Conservation (phyloP, 306 rosid species). For the Medicago ruthenica region DNA sequence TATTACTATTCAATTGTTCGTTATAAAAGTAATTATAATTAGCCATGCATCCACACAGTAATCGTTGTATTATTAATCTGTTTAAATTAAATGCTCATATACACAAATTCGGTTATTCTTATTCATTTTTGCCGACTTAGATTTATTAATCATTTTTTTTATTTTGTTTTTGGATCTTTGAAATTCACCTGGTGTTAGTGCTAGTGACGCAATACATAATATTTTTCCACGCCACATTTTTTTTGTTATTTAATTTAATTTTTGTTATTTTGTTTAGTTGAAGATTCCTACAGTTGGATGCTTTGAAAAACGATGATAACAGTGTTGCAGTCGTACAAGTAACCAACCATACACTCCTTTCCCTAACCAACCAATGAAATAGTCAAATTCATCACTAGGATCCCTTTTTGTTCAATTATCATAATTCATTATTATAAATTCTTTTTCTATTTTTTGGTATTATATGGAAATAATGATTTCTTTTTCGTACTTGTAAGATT, state of each 20-base stretch:
- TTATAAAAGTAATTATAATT: neutral
- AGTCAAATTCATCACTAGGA: conserved; percentile 31
- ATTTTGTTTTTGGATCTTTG: conserved; percentile 33
- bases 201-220: neutral
- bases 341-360: neutral
- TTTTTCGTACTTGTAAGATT: too few species aligned
- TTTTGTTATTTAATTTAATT: neutral
- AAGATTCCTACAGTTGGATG: neutral
- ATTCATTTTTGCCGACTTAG: neutral
- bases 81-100: neutral
- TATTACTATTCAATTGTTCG: too few species aligned
- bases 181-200: neutral
- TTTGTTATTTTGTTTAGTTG: neutral
- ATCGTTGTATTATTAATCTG: neutral
- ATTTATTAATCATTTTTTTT: conserved; percentile 28
- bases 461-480: neutral
- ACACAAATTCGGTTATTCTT: neutral
- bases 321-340: conserved; percentile 36
- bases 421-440: neutral
- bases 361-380: conserved; percentile 24
- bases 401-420: neutral
- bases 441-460: neutral
- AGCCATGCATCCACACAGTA: neutral
- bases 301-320: conserved; percentile 39
- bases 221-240: neutral